Conservation (phyloP, 345 rosid species). For the Eutrema yunnanense region DNA sequence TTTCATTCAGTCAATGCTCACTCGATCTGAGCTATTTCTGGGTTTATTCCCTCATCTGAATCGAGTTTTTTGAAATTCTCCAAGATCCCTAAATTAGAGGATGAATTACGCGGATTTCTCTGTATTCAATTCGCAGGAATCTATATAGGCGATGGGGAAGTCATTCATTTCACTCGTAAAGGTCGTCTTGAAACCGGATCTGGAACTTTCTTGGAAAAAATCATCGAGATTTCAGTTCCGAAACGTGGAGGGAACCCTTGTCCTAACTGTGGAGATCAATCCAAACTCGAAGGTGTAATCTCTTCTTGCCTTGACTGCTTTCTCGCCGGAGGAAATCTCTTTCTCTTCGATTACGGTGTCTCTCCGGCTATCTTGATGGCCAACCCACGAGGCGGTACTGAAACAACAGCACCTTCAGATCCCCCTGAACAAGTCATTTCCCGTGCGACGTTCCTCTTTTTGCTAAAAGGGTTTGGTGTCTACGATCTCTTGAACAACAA, state of each 20-base stretch:
- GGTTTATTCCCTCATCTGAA: neutral
- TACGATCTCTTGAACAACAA: constrained; percentile 61
- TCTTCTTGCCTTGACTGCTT: constrained; percentile 70
- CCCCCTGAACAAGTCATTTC: constrained; percentile 45
- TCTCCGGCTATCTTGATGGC: constrained; percentile 43
- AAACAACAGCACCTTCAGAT: constrained; percentile 65
- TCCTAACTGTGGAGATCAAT: constrained; percentile 44
- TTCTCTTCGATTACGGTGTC: constrained; percentile 53
- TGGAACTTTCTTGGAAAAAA: constrained; percentile 54
- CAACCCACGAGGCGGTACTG: constrained; percentile 67
- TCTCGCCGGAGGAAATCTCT: constrained; percentile 53
- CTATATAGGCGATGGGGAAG: constrained; percentile 55
- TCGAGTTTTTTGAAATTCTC: neutral
- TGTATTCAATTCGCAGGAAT: constrained; percentile 42
- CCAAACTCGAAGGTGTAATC: constrained; percentile 49
- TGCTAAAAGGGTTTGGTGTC: constrained; percentile 58
- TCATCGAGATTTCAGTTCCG: constrained; percentile 47
- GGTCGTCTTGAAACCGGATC: constrained; percentile 61
- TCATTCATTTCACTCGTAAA: constrained; percentile 73
- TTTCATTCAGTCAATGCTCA: neutral
- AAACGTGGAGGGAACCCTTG: constrained; percentile 45
- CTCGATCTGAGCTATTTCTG: neutral
- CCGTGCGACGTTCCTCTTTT: constrained; percentile 51
- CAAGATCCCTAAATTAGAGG: too few relatives aligned
- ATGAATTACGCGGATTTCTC: neutral